Conservation (phyloP, 2,329 filamentous ascomycete species). For the Pseudocercospora cruenta region DNA sequence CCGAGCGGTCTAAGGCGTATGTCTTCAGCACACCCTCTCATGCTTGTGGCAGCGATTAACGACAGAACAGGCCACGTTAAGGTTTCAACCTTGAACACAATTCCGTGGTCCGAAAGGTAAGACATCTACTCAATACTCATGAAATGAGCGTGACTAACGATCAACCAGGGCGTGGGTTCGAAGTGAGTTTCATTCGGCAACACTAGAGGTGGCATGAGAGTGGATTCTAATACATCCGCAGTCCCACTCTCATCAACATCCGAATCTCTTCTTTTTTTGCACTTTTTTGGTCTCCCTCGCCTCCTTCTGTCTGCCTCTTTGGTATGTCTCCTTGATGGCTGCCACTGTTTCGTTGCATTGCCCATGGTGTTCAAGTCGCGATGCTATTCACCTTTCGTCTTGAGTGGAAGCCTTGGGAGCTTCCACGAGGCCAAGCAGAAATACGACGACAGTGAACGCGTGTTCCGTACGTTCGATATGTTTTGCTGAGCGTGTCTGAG, state of each 20-base stretch:
- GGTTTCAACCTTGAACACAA: conserved; percentile 18
- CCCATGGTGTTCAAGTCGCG: no score
- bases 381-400: no score
- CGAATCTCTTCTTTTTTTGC: conserved; percentile 6
- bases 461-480: no score
- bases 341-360: no score
- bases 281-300: neutral
- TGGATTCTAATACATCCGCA: neutral
- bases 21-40: conserved; percentile 14
- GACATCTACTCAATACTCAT: neutral
- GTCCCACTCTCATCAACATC: conserved; percentile 34
- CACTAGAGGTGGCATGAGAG: no score
- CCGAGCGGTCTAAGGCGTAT: conserved; percentile 37
- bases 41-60: neutral
- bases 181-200: conserved; percentile 17
- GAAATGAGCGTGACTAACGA: no score
- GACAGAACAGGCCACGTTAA: conserved; percentile 24
- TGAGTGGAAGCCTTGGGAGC: no score
- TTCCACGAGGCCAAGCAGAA: neutral
- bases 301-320: neutral
- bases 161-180: conserved; percentile 26
- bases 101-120: conserved; percentile 38
- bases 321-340: no score
- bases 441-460: neutral
- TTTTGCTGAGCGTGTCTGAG: no score